Base-by-base conservation (phyloP, 495 filamentous ascomycete species). In the Penicillium lividum region DNA sequence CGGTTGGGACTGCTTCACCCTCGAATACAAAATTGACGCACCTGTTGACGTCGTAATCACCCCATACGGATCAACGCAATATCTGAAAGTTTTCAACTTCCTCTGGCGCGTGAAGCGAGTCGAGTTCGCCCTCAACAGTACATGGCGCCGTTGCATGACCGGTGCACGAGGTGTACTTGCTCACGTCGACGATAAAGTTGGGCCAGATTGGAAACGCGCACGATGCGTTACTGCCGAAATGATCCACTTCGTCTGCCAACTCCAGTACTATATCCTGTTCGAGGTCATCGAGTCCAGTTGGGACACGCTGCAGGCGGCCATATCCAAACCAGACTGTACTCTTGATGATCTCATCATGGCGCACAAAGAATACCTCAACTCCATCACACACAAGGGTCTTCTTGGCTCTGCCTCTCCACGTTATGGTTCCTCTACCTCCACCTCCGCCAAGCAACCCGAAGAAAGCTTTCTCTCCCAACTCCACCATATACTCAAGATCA, bases 61-160 rank as follows among this genome's bases (percentile, higher is more conserved):
- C 1, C 90, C 93, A 1, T 96, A 90, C 84, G 92, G 89, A 36
- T 93, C 90, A 54, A 90, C 91, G 3, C 93, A 98, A 68, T 99
- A 99, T 71, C 87, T 99, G 59, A 97, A 97, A 66, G 90, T 98
- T 29, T 99, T 99, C 85, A 99, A 99, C 71, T 97, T 99, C 72
- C 85, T 99, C 4, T 99, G 95, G 95, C 90, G 95, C 54, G 86
- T 98, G 63, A 99, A 99, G 73, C 88, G 95, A 46, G 93, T 99
- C 50, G 95, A 98, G 68, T 99, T 98, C 70, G 91, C 89, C 0
- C 82, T 99, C 0, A 82, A 84, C 18, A 91, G 89, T 40, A 92
- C 90, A 42, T 99, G 95, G 95, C 86, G 92, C 51, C 91, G 93
- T 58, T 95, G 88, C 74, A 98, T 97, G 88, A 98, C 95, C 1